Base-by-base conservation (phyloP, 2,329 filamentous ascomycete species). In the Phaeosphaeria sp. region DNA sequence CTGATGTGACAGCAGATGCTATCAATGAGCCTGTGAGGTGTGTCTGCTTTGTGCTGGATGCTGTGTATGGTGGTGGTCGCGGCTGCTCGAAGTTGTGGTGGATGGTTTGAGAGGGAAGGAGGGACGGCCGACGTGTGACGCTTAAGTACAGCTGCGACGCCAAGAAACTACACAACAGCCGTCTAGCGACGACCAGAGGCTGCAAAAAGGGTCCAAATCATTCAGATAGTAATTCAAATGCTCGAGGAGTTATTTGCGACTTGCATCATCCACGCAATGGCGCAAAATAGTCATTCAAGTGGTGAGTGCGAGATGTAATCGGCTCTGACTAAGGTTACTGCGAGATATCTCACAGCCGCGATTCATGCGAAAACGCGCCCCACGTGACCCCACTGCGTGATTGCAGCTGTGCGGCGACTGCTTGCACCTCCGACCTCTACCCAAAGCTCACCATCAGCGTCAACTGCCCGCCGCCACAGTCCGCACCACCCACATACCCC, bases 381-480 rank as follows among this genome's bases (percentile, higher is more conserved):
- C 53, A 55, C 53, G 53, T 55, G 53, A 55, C 53, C 40, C 53
- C 44, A 15, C 36, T 33, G n/a, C 18, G 3, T 36, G 17, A 36
- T 25, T 40, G 45, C 24, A 27, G 6, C 45, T 18, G 50, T 55
- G 59, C 59, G 57, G 57, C 56, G 57, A 48, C 51, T 53, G 58
- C 44, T 60, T 48, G 54, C 48, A 50, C 48, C 49, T 43, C 49
- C 24, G 33, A 63, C 58, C 60, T 65, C 64, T 61, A 64, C 58
- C 62, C 56, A 59, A 49, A 66, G 68, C 65, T 68, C 61, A 63
- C 59, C 59, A 63, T 59, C 60, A 53, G 49, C 64, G 59, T 56
- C 43, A 49, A 54, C 45, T 62, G 55, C 51, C 54, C 54, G 49
- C 57, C 40, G 45, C 30, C 53, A 43, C 53, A 56, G 17, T 39